Base-by-base conservation (phyloP, 257 asterid genomes). In the Haberlea rhodopensis region DNA sequence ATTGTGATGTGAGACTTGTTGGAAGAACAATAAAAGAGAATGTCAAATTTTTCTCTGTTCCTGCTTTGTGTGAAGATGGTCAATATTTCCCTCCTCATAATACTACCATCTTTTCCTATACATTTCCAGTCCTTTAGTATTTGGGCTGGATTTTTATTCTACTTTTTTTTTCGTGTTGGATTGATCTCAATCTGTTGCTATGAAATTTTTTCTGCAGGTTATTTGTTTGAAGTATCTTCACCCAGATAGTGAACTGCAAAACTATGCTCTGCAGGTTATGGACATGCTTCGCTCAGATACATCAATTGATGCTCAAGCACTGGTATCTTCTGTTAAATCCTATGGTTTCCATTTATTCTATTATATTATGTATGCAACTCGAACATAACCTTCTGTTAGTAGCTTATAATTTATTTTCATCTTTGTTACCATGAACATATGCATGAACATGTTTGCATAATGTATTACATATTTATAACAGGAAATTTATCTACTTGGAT, bases 201-300 rank as follows among this genome's bases (percentile, higher is more conserved):
- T 66, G 9, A 43, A 24, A 64, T 32, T 46, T 57, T 43, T 31
- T 66, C 58, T 71, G 81, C 95, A 94, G 99, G 95, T 95, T 51
- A 83, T 85, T 70, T 84, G 90, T 57, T 73, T 84, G 80, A 90
- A 82, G 84, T 90, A 87, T 86, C 83, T 74, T 77, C 96, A 81
- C 28, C 94, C 95, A 46, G 99, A 94, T 66, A 83, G 80, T 49
- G 99, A 90, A 86, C 96, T 94, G 68, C 95, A 86, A 78, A 82
- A 75, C 72, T 86, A 77, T 65, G 87, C 89, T 10, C 43, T 78
- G 75, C 94, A 79, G 78, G 88, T 84, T 69, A 71, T 90, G 80
- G 94, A 86, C 72, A 87, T 94, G 97, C 97, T 94, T 75, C 89
- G 70, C 57, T 66, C 81, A 2, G 97, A 87, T 72, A 79, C 80